Conservation (phyloP, 2,329 filamentous ascomycete species). For the Sclerotinia trifoliorum region DNA sequence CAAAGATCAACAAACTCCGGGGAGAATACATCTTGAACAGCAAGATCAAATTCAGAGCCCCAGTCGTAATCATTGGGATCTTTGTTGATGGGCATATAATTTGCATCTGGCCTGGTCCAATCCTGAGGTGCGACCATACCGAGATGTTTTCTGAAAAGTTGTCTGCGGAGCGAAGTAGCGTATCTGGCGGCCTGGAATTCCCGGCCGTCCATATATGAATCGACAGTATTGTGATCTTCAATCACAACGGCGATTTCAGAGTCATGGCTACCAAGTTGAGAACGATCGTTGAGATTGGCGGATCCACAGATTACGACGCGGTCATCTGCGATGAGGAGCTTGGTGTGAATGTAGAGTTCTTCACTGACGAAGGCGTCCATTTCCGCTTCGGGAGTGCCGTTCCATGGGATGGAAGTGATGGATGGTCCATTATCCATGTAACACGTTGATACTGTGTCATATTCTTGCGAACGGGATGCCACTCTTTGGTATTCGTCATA, state of each 20-base stretch:
- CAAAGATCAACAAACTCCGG: slow-evolving; percentile 69
- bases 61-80: slow-evolving; percentile 73
- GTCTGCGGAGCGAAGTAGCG: slow-evolving; percentile 75
- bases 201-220: slow-evolving; percentile 70
- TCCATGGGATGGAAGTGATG: slow-evolving; percentile 59
- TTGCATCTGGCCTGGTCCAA: slow-evolving; percentile 65
- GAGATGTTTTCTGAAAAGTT: slow-evolving; percentile 89
- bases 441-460: slow-evolving; percentile 74
- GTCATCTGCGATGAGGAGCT: slow-evolving; percentile 79
- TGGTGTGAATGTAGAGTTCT: slow-evolving; percentile 63
- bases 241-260: slow-evolving; percentile 89
- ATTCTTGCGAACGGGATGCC: slow-evolving; percentile 57
- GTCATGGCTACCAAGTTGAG: slow-evolving; percentile 80
- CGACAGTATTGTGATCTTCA: slow-evolving; percentile 70
- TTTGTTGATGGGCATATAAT: slow-evolving; percentile 72
- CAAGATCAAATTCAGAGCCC: slow-evolving; percentile 62
- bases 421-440: slow-evolving; percentile 79
- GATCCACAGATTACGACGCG: slow-evolving; percentile 77
- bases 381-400: slow-evolving; percentile 54
- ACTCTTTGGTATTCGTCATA: slow-evolving; percentile 66
- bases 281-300: slow-evolving; percentile 59
- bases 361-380: slow-evolving; percentile 62
- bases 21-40: slow-evolving; percentile 73
- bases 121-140: slow-evolving; percentile 76
- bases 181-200: slow-evolving; percentile 72